Base-by-base conservation (phyloP, 164 flowering plant species). In the Macadamia tetraphylla region DNA sequence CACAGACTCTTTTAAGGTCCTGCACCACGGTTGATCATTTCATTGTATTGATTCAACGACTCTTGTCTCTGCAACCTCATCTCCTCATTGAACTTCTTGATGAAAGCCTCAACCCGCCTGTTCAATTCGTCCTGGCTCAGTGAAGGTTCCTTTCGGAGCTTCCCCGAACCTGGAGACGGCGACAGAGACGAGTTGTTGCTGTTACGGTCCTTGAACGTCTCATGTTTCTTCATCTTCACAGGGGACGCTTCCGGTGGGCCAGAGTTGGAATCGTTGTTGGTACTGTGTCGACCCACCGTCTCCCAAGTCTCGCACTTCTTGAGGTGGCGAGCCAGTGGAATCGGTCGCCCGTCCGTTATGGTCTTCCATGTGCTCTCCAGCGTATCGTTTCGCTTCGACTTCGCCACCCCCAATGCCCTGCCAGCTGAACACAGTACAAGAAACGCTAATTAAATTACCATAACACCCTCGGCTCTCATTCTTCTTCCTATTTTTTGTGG, bases 361-460 rank as follows among this genome's bases (percentile, higher is more conserved):
- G 80, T 83, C 79, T 81, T 86, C 98, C 97, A 93, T 48, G 96
- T 93, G 81, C 77, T 83, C 76, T 93, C 98, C 72, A 91, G 77
- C 49, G 95, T 91, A 58, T 91, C 97, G 13, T 83, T 79, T 65
- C 81, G 72, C 65, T 81, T 87, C 64, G 86, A 81, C 73, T 77
- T 87, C 55, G 91, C 62, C 9, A 88, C 98, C 57, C 87, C 69
- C 63, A 87, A 66, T 29, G 76, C 67, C 66, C 73, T 81, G 17
- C 81, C 83, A 55, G 65, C 84, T 71, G 73, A 9, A 55, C 35
- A 62, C 29, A 17, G 29, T 9, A 42, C 40, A 46, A 46, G 44
- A 51, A 31, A 13, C n/a, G 4, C n/a, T 32, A 17, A 1, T 31
- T n/a, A 1, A 3, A 29, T 18, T 60, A 13, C 9, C 1, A 11